Base-by-base conservation (phyloP, 805 yeast species). In the Sugiyamaella qingdaonensis region DNA sequence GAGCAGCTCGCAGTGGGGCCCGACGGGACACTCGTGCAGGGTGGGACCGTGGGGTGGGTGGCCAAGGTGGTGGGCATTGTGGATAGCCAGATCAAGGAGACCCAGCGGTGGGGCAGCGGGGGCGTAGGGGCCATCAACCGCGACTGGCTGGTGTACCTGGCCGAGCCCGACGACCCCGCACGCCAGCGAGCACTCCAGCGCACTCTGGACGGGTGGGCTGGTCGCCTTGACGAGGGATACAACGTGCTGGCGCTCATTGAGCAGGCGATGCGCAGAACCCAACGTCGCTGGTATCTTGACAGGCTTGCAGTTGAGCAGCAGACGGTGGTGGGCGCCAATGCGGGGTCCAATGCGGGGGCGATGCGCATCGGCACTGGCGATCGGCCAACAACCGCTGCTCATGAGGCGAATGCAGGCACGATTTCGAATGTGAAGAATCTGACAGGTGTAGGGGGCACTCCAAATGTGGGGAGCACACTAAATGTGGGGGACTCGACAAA, bases 21-120 rank as follows among this genome's bases (percentile, higher is more conserved):
- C 2, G 47, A 51, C n/a, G 68, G 67, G 27, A 24, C 49, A 11
- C 47, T 66, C 34, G 52, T 62, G 24, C 21, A 41, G 18, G 58
- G 58, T 11, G 49, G 32, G n/a, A 29, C 42, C 2, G 54, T 47
- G 2, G 69, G 69, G 10, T 66, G 69, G 69, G 51, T 66, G n/a
- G 42, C 58, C 16, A 54, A 56, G 19, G 55, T 65, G 4, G 29
- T 61, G 2, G 39, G 44, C 14, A 58, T 61, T 14, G 61, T 61
- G 2, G 59, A 58, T 11, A 27, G 41, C n/a, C 69, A 66, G 54
- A 46, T 66, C n/a, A 31, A 39, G 8, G 60, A 55, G n/a, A 51
- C 58, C 13, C 49, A 54, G 3, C 27, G 34, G 10, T 66, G 69
- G 69, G 69, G 69, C 3, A n/a, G 44, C 1, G 68, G 68, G 0